Conservation (phyloP, 176 grass and related monocot genomes). For the Elaeis guineensis region DNA sequence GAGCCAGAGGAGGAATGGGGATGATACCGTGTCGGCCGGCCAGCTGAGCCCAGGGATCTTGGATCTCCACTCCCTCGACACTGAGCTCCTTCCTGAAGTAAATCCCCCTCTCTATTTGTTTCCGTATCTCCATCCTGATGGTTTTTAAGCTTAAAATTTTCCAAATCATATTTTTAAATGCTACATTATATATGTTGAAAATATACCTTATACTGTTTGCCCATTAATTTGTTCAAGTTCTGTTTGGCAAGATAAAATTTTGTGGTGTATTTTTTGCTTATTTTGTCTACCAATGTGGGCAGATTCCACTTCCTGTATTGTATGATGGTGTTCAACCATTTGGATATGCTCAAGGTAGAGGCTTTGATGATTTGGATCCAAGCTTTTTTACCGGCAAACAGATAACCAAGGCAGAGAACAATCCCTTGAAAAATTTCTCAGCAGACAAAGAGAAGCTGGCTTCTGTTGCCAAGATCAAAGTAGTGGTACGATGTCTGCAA, state of each 20-base stretch:
- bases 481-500: slow-evolving; percentile 66
- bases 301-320: slow-evolving; percentile 59
- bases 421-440: slow-evolving; percentile 38
- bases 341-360: slow-evolving; percentile 39
- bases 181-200: too few species aligned
- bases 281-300: slow-evolving; percentile 4
- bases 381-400: slow-evolving; percentile 41
- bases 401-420: slow-evolving; percentile 49
- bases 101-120: slow-evolving; percentile 10
- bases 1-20: slow-evolving; percentile 29
- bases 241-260: background rate
- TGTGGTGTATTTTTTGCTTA: background rate
- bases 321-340: slow-evolving; percentile 55
- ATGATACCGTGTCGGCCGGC: slow-evolving; percentile 20
- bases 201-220: background rate
- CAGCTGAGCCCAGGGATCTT: slow-evolving; percentile 87
- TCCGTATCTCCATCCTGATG: background rate
- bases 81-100: slow-evolving; percentile 89
- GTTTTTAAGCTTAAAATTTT: background rate
- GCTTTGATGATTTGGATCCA: slow-evolving; percentile 44
- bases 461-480: slow-evolving; percentile 97
- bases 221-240: background rate
- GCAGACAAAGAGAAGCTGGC: slow-evolving; percentile 71
- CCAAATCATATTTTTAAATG: too few species aligned
- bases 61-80: slow-evolving; percentile 88